phyloP scores from a whole-genome alignment of 164 flowering plant genomes.

The Brasenia schreberi region DNA sequence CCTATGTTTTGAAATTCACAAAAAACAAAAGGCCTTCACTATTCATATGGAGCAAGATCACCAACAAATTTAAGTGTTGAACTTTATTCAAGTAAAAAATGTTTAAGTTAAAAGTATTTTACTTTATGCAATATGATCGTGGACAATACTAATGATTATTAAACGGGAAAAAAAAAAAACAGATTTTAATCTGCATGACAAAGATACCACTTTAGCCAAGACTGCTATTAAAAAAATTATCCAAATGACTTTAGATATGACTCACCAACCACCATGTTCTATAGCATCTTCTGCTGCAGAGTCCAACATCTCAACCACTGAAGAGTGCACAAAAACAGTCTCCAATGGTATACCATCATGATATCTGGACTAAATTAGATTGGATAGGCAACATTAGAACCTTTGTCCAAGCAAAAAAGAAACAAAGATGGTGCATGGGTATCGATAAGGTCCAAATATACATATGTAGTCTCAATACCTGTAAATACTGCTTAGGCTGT shows the following conservation, averaged over 20 bases:
- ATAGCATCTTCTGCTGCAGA: constrained; percentile 78
- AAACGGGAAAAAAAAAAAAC: no score
- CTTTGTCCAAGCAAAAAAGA: background rate
- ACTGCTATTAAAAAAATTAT: no score
- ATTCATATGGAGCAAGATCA: no score
- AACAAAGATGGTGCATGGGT: background rate
- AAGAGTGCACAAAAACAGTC: constrained; percentile 66
- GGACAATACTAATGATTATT: no score
- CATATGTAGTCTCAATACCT: constrained; percentile 33
- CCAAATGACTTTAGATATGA: background rate
- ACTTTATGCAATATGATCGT: no score
- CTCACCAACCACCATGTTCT: constrained; percentile 79
- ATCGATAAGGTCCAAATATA: constrained; percentile 3
- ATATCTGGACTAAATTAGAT: constrained; percentile 79
- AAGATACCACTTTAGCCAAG: no score
- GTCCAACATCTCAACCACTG: constrained; percentile 84
- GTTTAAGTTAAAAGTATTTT: no score
- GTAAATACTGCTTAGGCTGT: constrained; percentile 83
- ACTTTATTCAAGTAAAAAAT: no score
- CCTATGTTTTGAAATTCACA: no score
- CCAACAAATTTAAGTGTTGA: no score
- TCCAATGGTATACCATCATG: constrained; percentile 78
- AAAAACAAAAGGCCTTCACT: no score
- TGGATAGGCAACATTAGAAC: constrained; percentile 6
- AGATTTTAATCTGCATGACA: no score